Evolutionary conservation across 1,284 basidiomycete species (phyloP).

Genomic region (Moesziomyces parantarcticus): DNA sequence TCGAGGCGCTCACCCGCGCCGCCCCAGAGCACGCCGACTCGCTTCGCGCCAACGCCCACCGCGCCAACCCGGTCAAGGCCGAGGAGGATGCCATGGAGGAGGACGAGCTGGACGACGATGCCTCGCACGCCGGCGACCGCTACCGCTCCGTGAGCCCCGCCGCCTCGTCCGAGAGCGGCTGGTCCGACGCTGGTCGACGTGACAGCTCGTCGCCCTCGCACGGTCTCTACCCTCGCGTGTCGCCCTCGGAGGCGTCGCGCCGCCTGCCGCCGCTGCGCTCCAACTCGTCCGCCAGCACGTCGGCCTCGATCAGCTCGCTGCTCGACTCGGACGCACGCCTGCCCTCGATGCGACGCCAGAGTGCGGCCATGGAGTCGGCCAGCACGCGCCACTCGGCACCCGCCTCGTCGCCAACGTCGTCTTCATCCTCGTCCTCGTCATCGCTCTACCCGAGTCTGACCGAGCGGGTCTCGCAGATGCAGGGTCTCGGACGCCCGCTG

Average conservation of each 20-base stretch:
- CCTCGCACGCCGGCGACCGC: conserved; percentile 13
- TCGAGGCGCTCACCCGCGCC: conserved; percentile 62
- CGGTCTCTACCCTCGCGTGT: conserved; percentile 48
- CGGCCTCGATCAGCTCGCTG: conserved; percentile 41
- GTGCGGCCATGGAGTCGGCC: conserved; percentile 6
- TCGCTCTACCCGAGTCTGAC: conserved; percentile 49
- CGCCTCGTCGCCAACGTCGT: conserved; percentile 13
- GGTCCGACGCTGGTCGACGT: conserved; percentile 23
- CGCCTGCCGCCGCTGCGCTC: conserved; percentile 35
- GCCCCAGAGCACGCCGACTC: conserved; percentile 40
- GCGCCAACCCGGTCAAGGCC: conserved; percentile 15
- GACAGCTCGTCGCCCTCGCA: conserved; percentile 39
- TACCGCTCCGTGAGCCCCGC: conserved; percentile 42
- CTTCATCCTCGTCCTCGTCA: conserved; percentile 17
- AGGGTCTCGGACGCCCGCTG: conserved; percentile 37
- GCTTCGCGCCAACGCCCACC: conserved; percentile 6
- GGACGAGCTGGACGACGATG: conserved; percentile 27
- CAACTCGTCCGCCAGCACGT: conserved; percentile 30
- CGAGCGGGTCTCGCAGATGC: conserved; percentile 40
- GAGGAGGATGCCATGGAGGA: conserved; percentile 50
- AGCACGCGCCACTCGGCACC: conserved; percentile 22
- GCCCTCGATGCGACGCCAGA: conserved; percentile 19
- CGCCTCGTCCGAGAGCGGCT: conserved; percentile 34
- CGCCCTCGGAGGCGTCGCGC: conserved; percentile 28
- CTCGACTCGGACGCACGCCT: conserved; percentile 22